Evolutionary conservation across 1,284 basidiomycete species (phyloP).

Genomic region (Hypsizygus ulmarius): DNA sequence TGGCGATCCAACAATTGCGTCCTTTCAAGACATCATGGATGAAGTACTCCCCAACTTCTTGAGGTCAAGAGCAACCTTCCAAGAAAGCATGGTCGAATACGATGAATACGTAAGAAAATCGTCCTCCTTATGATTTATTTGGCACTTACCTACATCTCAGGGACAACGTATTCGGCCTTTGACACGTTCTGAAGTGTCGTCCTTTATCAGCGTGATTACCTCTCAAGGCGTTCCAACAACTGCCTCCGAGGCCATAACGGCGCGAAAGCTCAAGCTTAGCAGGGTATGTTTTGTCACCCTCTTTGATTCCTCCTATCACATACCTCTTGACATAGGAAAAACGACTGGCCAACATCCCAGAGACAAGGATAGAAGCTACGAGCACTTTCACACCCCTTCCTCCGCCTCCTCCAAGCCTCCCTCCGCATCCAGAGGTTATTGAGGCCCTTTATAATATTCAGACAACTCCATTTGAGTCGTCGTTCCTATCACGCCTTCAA

Average conservation of each 20-base stretch:
- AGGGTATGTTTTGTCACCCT: slow-evolving; percentile 33
- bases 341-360: slow-evolving; percentile 26
- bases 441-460: slow-evolving; percentile 52
- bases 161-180: slow-evolving; percentile 37
- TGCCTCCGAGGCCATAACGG: slow-evolving; percentile 34
- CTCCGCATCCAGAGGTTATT: slow-evolving; percentile 43
- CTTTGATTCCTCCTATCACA: slow-evolving; percentile 4
- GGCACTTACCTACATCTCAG: slow-evolving; percentile 23
- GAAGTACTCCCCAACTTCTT: slow-evolving; percentile 34
- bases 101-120: slow-evolving; percentile 22
- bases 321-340: slow-evolving; percentile 33
- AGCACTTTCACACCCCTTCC: slow-evolving; percentile 25
- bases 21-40: slow-evolving; percentile 40
- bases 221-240: slow-evolving; percentile 18
- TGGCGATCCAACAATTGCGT: slow-evolving; percentile 13
- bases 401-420: slow-evolving; percentile 19
- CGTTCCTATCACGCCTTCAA: slow-evolving; percentile 60
- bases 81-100: slow-evolving; percentile 27
- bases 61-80: slow-evolving; percentile 27
- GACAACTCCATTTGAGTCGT: slow-evolving; percentile 60
- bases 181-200: slow-evolving; percentile 35
- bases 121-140: neutral
- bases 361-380: slow-evolving; percentile 16
- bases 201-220: slow-evolving; percentile 25
- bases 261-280: slow-evolving; percentile 47